Conservation (phyloP, 1,139 yeast genomes). For the Diutina pseudorugosa region DNA sequence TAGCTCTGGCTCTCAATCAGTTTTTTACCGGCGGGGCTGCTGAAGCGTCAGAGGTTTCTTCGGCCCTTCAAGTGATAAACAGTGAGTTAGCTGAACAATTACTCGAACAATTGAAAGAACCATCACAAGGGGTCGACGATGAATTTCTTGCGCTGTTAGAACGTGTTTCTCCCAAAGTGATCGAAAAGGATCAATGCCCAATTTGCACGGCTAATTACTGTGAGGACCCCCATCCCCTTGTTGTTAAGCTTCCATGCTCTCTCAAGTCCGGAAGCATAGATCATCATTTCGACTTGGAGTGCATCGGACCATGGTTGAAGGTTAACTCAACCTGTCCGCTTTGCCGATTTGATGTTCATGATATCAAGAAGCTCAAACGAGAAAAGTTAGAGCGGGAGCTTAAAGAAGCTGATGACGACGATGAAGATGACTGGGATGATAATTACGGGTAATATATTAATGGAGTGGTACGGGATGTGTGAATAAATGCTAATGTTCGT, state of each 20-base stretch:
- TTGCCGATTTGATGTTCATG: slow-evolving; percentile 63
- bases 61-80: not conserved
- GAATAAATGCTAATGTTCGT: not conserved
- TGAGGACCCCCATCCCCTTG: slow-evolving; percentile 68
- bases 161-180: slow-evolving; percentile 32
- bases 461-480: not conserved
- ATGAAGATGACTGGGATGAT: slow-evolving; percentile 50
- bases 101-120: slow-evolving; percentile 13
- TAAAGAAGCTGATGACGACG: slow-evolving; percentile 40
- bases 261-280: slow-evolving; percentile 17
- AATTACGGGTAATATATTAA: slow-evolving; percentile 41
- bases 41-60: not conserved
- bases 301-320: slow-evolving; percentile 83
- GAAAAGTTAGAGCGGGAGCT: slow-evolving; percentile 29
- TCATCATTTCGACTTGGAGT: slow-evolving; percentile 79
- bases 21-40: not conserved
- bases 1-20: not conserved
- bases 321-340: slow-evolving; percentile 77
- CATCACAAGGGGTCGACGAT: slow-evolving; percentile 48
- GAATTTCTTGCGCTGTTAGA: slow-evolving; percentile 66
- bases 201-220: slow-evolving; percentile 68
- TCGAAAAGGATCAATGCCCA: slow-evolving; percentile 55
- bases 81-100: slow-evolving; percentile 16
- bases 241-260: slow-evolving; percentile 71
- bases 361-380: slow-evolving; percentile 27